phyloP scores from a whole-genome alignment of 2,329 filamentous ascomycete genomes.

The Pseudodiploospora longispora region DNA sequence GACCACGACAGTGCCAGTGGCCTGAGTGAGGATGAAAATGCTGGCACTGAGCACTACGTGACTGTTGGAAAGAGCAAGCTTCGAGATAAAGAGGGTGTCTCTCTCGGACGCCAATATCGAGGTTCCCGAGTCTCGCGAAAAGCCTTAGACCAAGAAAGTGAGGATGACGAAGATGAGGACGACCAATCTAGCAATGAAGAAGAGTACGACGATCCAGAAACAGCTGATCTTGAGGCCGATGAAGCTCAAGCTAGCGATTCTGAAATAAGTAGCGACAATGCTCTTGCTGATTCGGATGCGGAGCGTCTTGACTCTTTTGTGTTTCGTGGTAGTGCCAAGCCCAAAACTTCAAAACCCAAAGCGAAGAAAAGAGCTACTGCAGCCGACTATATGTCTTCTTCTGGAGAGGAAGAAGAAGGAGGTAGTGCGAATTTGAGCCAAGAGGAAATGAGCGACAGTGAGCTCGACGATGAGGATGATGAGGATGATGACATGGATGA shows the following conservation, averaged over 20 bases:
- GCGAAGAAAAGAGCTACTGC: conserved; percentile 39
- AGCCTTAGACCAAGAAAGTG: conserved; percentile 51
- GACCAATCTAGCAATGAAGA: conserved; percentile 39
- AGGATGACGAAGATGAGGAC: conserved; percentile 35
- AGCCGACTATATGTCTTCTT: conserved; percentile 49
- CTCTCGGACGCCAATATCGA: conserved; percentile 71
- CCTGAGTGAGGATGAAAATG: conserved; percentile 41
- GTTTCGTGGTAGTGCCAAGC: conserved; percentile 51
- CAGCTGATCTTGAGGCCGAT: conserved; percentile 45
- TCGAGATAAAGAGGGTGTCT: conserved; percentile 59
- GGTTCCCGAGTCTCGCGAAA: conserved; percentile 68
- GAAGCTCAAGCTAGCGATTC: conserved; percentile 43
- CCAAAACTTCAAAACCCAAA: conserved; percentile 24
- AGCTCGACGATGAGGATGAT: conserved; percentile 28
- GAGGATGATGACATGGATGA: conserved; percentile 31
- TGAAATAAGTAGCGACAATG: conserved; percentile 58
- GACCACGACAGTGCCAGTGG: conserved; percentile 44
- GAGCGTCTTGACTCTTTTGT: conserved; percentile 71
- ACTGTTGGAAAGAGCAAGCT: conserved; percentile 78
- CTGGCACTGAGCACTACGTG: conserved; percentile 81
- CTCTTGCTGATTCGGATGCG: conserved; percentile 77
- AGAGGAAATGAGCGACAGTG: conserved; percentile 25
- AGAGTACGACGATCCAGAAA: conserved; percentile 49
- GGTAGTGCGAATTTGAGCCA: conserved; percentile 25
- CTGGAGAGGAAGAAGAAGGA: conserved; percentile 29